These are phyloP conservation scores for Corchorus olitorius DNA, from an alignment of 345 rosid species.

Conservation along the genomic window DNA sequence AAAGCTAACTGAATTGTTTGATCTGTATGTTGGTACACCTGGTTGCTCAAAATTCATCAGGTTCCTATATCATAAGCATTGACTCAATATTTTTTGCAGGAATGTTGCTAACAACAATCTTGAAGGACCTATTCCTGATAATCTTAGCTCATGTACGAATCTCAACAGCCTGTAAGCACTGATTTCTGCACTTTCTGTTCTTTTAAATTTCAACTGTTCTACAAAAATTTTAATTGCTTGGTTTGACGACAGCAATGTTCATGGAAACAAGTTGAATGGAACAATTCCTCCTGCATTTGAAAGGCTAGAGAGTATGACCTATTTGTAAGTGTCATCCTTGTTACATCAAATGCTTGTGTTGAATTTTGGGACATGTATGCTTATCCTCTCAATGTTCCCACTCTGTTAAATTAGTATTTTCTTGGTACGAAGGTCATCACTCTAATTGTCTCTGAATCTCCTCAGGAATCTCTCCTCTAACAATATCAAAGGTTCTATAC, in stretches of 20 bases:
- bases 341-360: neutral
- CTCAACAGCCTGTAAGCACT: constrained; percentile 83
- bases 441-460: neutral
- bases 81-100: constrained; percentile 38
- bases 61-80: neutral
- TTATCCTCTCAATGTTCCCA: neutral
- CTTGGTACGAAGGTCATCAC: neutral
- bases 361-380: constrained; percentile 3
- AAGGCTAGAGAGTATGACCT: constrained; percentile 88
- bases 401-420: neutral
- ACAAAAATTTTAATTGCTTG: constrained; percentile 8
- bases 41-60: neutral
- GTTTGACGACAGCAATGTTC: constrained; percentile 63
- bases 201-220: neutral
- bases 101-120: constrained; percentile 83
- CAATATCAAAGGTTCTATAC: constrained; percentile 69
- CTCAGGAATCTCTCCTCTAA: constrained; percentile 86
- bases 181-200: neutral
- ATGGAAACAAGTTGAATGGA: constrained; percentile 81
- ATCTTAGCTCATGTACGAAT: constrained; percentile 85
- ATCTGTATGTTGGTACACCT: constrained; percentile 60
- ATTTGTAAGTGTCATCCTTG: constrained; percentile 61
- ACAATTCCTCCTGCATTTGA: constrained; percentile 77
- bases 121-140: constrained; percentile 85
- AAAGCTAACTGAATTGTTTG: constrained; percentile 90